Evolutionary conservation across 2,329 filamentous ascomycete species (phyloP).

Genomic region (Cercospora sojina): DNA sequence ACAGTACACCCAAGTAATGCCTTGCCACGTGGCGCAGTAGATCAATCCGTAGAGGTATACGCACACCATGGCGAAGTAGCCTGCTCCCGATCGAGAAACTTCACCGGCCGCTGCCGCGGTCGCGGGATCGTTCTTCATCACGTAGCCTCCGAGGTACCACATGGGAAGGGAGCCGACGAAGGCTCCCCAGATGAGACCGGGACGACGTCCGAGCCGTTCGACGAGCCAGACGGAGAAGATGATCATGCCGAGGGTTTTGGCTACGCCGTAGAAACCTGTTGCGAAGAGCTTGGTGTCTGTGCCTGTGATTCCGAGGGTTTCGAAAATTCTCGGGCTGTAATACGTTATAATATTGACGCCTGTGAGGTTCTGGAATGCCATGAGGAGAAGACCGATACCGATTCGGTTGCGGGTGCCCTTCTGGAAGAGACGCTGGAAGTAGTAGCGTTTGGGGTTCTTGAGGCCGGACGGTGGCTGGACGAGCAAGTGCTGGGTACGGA

Average conservation of each 20-base stretch:
- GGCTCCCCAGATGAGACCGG: conserved; percentile 50
- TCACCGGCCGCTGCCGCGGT: conserved; percentile 47
- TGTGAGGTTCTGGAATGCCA: conserved; percentile 42
- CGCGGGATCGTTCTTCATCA: conserved; percentile 53
- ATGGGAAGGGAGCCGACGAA: conserved; percentile 51
- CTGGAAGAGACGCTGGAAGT: conserved; percentile 46
- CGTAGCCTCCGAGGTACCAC: conserved; percentile 54
- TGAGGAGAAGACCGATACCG: conserved; percentile 41
- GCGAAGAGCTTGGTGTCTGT: conserved; percentile 46
- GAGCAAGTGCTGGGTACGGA: conserved; percentile 55
- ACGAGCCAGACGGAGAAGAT: conserved; percentile 43
- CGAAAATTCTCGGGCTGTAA: conserved; percentile 38
- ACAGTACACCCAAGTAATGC: conserved; percentile 40
- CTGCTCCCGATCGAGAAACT: conserved; percentile 48
- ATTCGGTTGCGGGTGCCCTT: conserved; percentile 43
- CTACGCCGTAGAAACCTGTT: conserved; percentile 54
- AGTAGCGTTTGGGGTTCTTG: conserved; percentile 20
- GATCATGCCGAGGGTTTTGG: conserved; percentile 41
- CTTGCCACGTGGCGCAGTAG: conserved; percentile 49
- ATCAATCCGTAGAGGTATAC: conserved; percentile 58
- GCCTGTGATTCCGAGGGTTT: conserved; percentile 48
- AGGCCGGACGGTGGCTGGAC: conserved; percentile 27
- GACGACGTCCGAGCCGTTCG: conserved; percentile 43
- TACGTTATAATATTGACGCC: conserved; percentile 41
- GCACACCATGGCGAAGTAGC: conserved; percentile 55